These are phyloP conservation scores for Cryptococcus sp. DNA, from an alignment of 1,284 basidiomycete genomes.

Conservation along the genomic window DNA sequence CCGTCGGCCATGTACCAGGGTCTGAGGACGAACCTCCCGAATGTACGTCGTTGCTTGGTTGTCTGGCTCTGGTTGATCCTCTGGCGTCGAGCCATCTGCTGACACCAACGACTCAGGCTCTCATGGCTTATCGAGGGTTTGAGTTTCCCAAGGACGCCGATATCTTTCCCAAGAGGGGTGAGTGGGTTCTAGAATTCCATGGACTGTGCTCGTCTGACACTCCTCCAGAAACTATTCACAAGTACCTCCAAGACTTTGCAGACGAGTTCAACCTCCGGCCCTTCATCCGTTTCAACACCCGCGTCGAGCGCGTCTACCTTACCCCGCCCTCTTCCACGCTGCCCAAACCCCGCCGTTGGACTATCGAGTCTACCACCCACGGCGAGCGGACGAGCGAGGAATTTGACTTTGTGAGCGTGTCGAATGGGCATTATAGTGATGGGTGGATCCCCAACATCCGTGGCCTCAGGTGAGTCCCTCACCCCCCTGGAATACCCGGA, in stretches of 20 bases:
- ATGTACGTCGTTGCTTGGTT: slow-evolving; percentile 22
- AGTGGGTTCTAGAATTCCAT: slow-evolving; percentile 1
- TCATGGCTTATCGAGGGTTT: slow-evolving; percentile 31
- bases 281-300: slow-evolving; percentile 46
- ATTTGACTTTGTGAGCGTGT: slow-evolving; percentile 46
- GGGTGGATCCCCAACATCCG: slow-evolving; percentile 51
- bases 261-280: slow-evolving; percentile 19
- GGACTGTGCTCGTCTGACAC: not conserved
- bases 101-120: slow-evolving; percentile 16
- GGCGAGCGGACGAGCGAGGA: slow-evolving; percentile 14
- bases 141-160: slow-evolving; percentile 21
- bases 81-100: slow-evolving; percentile 5
- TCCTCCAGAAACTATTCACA: slow-evolving; percentile 9
- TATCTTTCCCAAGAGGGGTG: slow-evolving; percentile 29
- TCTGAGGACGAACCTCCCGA: slow-evolving; percentile 49
- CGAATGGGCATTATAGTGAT: slow-evolving; percentile 54
- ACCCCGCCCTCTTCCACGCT: not conserved
- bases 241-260: slow-evolving; percentile 50
- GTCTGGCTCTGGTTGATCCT: not conserved
- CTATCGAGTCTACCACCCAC: slow-evolving; percentile 19
- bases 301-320: slow-evolving; percentile 40
- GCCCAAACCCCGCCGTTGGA: slow-evolving; percentile 24
- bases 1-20: slow-evolving; percentile 47
- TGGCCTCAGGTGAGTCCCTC: slow-evolving; percentile 41
- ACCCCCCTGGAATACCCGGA: not conserved